Evolutionary conservation across 2,329 filamentous ascomycete species (phyloP).

Genomic region (Colletotrichum siamense): DNA sequence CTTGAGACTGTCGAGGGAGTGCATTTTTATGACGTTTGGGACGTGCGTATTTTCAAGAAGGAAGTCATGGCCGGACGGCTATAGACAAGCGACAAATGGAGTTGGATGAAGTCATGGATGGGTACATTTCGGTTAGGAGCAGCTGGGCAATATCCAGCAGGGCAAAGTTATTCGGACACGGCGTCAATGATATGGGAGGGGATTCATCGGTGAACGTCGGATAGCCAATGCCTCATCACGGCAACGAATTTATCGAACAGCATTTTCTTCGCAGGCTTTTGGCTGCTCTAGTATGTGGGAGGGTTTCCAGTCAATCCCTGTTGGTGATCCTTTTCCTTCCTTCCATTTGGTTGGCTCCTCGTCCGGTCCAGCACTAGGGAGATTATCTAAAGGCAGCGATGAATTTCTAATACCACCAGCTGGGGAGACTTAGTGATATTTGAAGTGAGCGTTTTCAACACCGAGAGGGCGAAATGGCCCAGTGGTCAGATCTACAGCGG

Average conservation of each 20-base stretch:
- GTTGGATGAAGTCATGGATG: background rate
- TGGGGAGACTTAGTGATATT: background rate
- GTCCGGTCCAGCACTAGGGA: background rate
- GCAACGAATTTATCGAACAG: background rate
- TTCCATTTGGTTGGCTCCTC: background rate
- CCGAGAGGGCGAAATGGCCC: background rate
- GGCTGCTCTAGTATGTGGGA: background rate
- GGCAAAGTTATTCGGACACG: background rate
- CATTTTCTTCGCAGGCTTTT: background rate
- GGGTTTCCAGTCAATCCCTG: background rate
- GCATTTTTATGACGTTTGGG: conserved; percentile 49
- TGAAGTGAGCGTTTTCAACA: background rate
- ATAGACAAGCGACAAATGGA: conserved; percentile 25
- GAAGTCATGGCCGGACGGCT: conserved; percentile 53
- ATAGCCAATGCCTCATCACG: background rate
- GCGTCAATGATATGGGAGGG: background rate
- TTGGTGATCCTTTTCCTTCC: background rate
- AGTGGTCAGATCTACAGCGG: background rate
- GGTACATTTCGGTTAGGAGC: background rate
- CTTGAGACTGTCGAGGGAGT: conserved; percentile 44
- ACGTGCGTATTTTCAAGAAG: conserved; percentile 63
- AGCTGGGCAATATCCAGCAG: background rate
- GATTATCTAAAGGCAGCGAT: background rate
- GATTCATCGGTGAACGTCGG: background rate
- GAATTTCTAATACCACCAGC: background rate